phyloP scores from a whole-genome alignment of 2,329 filamentous ascomycete genomes.

The Rhinocladiella similis region DNA sequence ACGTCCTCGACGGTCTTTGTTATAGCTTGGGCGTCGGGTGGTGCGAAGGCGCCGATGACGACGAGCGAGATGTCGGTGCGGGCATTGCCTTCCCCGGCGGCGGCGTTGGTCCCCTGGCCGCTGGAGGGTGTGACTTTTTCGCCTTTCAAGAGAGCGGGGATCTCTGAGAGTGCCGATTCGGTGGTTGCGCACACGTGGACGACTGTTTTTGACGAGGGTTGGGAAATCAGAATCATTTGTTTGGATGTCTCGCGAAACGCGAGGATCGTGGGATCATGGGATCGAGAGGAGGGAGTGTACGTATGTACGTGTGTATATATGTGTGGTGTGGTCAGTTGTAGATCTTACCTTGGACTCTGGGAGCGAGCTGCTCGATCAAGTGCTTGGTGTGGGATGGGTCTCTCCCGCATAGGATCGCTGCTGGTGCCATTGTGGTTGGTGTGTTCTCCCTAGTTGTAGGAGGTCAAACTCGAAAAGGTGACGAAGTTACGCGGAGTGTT shows the following conservation, averaged over 20 bases:
- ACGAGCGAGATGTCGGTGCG: constrained; percentile 18
- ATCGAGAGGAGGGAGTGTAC: neutral
- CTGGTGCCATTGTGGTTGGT: constrained; percentile 9
- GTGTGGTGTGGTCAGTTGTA: neutral
- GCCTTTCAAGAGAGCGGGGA: constrained; percentile 23
- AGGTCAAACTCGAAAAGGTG: too few species aligned
- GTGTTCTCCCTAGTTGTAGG: neutral
- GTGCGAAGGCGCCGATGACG: constrained; percentile 19
- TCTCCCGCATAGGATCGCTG: constrained; percentile 21
- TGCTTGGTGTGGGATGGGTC: constrained; percentile 7
- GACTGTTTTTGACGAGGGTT: constrained; percentile 10
- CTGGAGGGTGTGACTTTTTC: constrained; percentile 7
- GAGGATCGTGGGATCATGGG: neutral
- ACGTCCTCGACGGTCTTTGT: constrained; percentile 11
- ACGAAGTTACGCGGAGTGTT: too few species aligned
- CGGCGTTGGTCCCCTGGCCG: constrained; percentile 15
- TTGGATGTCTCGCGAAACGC: too few species aligned
- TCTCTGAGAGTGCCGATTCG: constrained; percentile 17
- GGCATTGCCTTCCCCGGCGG: neutral
- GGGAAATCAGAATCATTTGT: too few species aligned
- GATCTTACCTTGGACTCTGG: constrained; percentile 18
- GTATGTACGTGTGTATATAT: too few species aligned
- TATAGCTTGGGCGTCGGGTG: constrained; percentile 17
- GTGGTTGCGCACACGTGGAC: constrained; percentile 16
- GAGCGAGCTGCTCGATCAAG: constrained; percentile 20